These are phyloP conservation scores for Gamarada debralockiae DNA, from an alignment of 495 filamentous ascomycete genomes.

Conservation along the genomic window DNA sequence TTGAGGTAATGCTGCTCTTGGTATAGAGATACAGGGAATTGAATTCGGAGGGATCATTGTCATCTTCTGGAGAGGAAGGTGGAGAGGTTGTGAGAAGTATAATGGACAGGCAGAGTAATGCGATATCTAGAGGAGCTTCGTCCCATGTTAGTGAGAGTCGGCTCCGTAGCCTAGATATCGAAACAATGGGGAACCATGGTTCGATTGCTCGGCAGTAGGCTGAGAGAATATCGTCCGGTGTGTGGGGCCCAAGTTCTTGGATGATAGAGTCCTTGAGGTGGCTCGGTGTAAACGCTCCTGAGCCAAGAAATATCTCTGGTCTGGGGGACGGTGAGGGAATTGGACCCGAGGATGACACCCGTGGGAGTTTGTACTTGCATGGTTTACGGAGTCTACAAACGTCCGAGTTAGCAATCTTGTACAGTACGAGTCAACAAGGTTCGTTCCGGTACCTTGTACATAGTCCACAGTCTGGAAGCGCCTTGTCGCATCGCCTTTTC, in stretches of 20 bases:
- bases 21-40: conserved; percentile 11
- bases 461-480: conserved; percentile 11
- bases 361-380: conserved; percentile 13
- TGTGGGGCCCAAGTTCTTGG: conserved; percentile 6
- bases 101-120: conserved; percentile 11
- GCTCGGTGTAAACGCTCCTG: conserved; percentile 13
- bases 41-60: conserved; percentile 6
- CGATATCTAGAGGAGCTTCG: conserved; percentile 1
- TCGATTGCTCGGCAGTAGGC: conserved; percentile 9
- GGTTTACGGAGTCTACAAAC: conserved; percentile 14
- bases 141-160: conserved; percentile 9
- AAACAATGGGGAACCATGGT: conserved; percentile 14
- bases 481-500: conserved; percentile 18
- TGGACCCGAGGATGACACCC: conserved; percentile 10
- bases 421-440: not conserved
- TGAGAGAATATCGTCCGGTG: conserved; percentile 7
- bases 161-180: not conserved
- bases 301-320: conserved; percentile 10
- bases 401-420: conserved; percentile 8
- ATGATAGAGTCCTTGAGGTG: conserved; percentile 13
- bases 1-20: conserved; percentile 1
- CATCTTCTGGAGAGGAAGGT: conserved; percentile 1
- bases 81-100: conserved; percentile 8
- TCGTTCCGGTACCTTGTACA: conserved; percentile 11
- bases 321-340: conserved; percentile 9